Evolutionary conservation across 176 grass and related monocot species (phyloP).

Genomic region (Phragmites australis): DNA sequence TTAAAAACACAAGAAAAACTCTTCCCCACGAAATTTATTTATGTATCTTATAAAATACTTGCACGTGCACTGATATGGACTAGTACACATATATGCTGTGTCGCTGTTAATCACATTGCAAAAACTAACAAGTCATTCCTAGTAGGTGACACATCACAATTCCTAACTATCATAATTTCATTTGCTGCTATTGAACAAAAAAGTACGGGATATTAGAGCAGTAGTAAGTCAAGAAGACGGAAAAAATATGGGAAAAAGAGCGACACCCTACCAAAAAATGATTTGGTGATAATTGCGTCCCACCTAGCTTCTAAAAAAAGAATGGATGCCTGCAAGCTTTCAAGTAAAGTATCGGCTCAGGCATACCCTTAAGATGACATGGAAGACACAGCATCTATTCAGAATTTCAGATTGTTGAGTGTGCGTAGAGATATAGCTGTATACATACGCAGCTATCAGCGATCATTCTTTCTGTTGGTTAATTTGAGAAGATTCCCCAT

Average conservation of each 20-base stretch:
- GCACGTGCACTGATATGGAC: no score
- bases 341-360: conserved; percentile 19
- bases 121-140: conserved; percentile 4
- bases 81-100: not conserved
- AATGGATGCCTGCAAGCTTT: conserved; percentile 33
- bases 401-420: not conserved
- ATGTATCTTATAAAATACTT: no score
- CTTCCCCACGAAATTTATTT: no score
- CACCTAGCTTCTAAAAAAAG: conserved; percentile 51
- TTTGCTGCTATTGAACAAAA: not conserved
- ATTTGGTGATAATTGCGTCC: conserved; percentile 64
- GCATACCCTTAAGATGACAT: conserved; percentile 1
- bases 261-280: conserved; percentile 61
- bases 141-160: conserved; percentile 37
- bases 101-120: not conserved
- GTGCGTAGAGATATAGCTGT: not conserved
- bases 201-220: not conserved
- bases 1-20: no score
- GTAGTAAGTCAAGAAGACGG: conserved; percentile 32
- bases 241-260: conserved; percentile 27
- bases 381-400: not conserved
- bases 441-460: not conserved
- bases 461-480: conserved; percentile 46
- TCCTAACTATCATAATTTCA: conserved; percentile 1
- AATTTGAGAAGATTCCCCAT: conserved; percentile 46